A percentile compares a stretch with the other conserved stretches of the same genome.
phyloP scores from a whole-genome alignment of 2,329 filamentous ascomycete genomes.

The Microdochium paspali region DNA sequence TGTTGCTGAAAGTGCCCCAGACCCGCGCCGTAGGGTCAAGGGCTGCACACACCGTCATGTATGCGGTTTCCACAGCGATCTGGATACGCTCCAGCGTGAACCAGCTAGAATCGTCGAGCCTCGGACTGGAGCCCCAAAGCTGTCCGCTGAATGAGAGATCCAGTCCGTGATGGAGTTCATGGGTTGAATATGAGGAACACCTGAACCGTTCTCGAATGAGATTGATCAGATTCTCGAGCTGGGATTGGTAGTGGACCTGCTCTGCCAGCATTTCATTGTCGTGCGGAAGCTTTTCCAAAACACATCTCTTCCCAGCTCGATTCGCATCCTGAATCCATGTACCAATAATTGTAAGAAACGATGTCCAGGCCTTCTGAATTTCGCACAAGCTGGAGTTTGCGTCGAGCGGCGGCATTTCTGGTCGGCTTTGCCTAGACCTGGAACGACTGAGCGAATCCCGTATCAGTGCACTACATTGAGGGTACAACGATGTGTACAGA shows the following conservation, averaged over 20 bases:
- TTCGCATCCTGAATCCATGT: neutral
- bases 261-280: neutral
- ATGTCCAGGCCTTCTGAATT: neutral
- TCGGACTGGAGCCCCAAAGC: too few species aligned
- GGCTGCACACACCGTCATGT: neutral
- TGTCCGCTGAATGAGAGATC: too few species aligned
- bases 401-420: neutral
- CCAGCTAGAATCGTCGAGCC: neutral
- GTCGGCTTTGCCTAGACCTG: too few species aligned
- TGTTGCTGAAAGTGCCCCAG: neutral
- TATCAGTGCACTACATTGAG: neutral
- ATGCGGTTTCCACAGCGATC: neutral
- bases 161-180: too few species aligned
- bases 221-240: neutral
- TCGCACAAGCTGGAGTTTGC: neutral
- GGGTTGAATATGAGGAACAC: too few species aligned
- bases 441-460: too few species aligned
- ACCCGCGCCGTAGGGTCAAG: neutral
- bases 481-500: neutral
- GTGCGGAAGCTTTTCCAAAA: neutral
- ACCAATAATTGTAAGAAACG: neutral
- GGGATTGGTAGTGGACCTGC: neutral
- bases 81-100: neutral
- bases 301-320: neutral
- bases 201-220: too few species aligned